These are phyloP conservation scores for Hypoxylon sp. DNA, from an alignment of 2,329 filamentous ascomycete genomes.

Conservation along the genomic window DNA sequence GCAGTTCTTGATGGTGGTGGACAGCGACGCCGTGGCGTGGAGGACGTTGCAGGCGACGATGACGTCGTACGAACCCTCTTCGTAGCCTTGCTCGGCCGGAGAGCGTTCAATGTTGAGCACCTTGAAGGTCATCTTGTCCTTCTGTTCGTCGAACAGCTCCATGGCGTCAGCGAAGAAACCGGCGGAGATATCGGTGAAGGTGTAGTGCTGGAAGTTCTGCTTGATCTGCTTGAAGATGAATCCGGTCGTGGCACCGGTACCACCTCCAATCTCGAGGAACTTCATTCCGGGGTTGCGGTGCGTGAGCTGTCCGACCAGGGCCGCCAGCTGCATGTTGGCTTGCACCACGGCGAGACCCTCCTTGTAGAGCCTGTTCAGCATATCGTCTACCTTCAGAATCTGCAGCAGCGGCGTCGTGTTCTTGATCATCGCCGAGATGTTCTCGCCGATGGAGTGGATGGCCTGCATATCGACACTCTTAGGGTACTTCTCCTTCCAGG, in stretches of 20 bases:
- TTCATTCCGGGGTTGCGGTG: conserved; percentile 3
- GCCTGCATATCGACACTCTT: not conserved
- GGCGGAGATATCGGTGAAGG: conserved; percentile 53
- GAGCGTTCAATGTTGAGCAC: conserved; percentile 23
- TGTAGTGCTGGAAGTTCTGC: conserved; percentile 42
- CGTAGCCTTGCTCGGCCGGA: conserved; percentile 26
- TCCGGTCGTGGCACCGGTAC: conserved; percentile 7
- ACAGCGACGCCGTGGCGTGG: conserved; percentile 33
- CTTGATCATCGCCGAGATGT: not conserved
- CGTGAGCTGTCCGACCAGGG: not conserved
- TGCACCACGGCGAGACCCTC: not conserved
- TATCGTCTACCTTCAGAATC: not conserved
- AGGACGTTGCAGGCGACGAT: conserved; percentile 28
- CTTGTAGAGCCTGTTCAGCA: not conserved
- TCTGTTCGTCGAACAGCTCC: conserved; percentile 41
- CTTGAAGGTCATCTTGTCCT: conserved; percentile 41
- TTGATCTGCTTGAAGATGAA: not conserved
- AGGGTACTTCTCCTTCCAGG: not conserved
- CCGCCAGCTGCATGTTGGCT: not conserved
- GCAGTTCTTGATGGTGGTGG: conserved; percentile 29
- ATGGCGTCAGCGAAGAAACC: conserved; percentile 49
- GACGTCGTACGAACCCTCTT: conserved; percentile 36
- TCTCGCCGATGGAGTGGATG: not conserved
- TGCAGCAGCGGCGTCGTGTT: not conserved
- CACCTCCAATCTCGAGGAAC: conserved; percentile 4